Base-by-base conservation (phyloP, 352 stramenopile genomes). In the Globisporangium megalacanthum region DNA sequence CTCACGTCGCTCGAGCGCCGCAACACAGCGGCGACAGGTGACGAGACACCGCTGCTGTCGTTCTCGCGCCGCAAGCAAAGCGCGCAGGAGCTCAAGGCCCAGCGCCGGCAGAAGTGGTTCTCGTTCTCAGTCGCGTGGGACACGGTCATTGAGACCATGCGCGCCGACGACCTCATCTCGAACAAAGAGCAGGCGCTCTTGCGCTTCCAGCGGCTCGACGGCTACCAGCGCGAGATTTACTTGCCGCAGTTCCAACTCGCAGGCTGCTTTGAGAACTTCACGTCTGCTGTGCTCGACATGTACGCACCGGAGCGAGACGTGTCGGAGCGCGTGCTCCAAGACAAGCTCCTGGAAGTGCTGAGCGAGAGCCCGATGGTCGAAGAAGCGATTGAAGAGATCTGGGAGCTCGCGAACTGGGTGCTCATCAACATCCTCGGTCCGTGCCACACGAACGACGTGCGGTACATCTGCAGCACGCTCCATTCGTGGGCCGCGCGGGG, bases 61-160 rank as follows among this genome's bases (percentile, higher is more conserved):
- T 95, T 95, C 54, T 94, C 86, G 36, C 76, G 86, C 11, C 82
- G 86, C 11, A 94, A 93, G 64, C 86, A 93, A 47, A 91, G 82
- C 0, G 68, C 80, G 5, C 68, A 79, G 52, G 86, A 95, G 59
- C 62, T 89, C 17, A 87, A 94, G 69, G 92, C 97, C 70, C 85
- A 97, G 46, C 86, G 96, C 45, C 97, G 97, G 25, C 94, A 98
- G 65, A 98, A 99, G 63, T 99, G 97, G 97, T 91, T 97, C 1
- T 98, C 97, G 44, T 99, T 99, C 63, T 98, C 94, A 19, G 87
- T 97, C 29, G 95, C 96, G 4, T 99, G 96, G 96, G 97, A 99
- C 63, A 94, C 97, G 49, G 96, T 99, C 47, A 98, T 99, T 52
- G 89, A 98, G 65, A 89, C 94, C 48, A 98, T 99, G 76, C 83